phyloP scores from a whole-genome alignment of 176 grass and related monocot species.

The Pontederia paniculata region DNA sequence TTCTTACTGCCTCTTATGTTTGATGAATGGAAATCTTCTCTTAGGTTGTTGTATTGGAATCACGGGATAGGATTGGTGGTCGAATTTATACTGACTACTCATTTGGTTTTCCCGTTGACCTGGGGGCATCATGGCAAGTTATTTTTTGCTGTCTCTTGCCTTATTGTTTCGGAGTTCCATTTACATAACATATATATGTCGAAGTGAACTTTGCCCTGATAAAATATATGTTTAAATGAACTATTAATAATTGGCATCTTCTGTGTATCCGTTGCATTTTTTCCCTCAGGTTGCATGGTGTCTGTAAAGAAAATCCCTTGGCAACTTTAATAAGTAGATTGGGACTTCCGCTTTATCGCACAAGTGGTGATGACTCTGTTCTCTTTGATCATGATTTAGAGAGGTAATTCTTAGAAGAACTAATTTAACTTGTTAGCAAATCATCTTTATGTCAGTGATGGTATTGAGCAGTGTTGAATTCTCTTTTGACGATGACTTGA shows the following conservation, averaged over 20 bases:
- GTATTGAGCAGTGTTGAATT: no score
- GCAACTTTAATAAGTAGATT: constrained; percentile 88
- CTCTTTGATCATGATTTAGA: constrained; percentile 96
- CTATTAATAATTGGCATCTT: not conserved
- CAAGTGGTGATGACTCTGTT: constrained; percentile 88
- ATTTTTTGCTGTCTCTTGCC: constrained; percentile 2
- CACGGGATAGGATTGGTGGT: constrained; percentile 89
- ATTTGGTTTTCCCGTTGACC: constrained; percentile 91
- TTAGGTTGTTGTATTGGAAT: constrained; percentile 90
- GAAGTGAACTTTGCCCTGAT: no score
- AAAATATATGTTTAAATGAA: not conserved
- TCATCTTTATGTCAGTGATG: no score
- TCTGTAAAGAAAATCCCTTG: constrained; percentile 92
- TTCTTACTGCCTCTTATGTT: not conserved
- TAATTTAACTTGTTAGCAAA: not conserved
- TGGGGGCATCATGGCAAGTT: constrained; percentile 94
- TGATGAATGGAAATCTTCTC: not conserved
- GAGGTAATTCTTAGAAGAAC: constrained; percentile 34
- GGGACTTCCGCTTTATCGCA: constrained; percentile 83
- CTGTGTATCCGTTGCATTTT: constrained; percentile 16
- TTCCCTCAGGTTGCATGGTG: constrained; percentile 75
- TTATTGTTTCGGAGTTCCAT: not conserved
- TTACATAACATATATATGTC: no score
- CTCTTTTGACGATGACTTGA: not conserved
- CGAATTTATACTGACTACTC: constrained; percentile 89